Evolutionary conservation across 2,329 filamentous ascomycete species (phyloP).

Genomic region (Aspergillus sp.): DNA sequence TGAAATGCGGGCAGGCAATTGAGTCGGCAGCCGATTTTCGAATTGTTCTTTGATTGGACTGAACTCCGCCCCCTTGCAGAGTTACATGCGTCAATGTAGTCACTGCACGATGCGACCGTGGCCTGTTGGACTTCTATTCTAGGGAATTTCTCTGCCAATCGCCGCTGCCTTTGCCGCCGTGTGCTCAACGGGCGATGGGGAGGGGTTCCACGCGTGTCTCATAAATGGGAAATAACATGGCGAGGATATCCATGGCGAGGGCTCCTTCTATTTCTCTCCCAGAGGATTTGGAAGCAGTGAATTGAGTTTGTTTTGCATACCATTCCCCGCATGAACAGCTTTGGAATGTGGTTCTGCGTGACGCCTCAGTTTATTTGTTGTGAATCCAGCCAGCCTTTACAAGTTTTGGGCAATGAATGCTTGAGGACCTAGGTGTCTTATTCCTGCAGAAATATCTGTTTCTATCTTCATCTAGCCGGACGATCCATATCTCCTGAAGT

Average conservation of each 20-base stretch:
- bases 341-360: neutral
- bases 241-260: neutral
- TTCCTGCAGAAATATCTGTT: neutral
- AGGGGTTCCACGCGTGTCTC: too few species aligned
- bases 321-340: neutral
- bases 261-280: neutral
- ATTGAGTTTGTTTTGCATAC: neutral
- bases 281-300: neutral
- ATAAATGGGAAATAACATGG: neutral
- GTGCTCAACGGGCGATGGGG: neutral
- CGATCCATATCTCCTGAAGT: neutral
- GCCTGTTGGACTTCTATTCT: neutral
- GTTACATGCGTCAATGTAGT: neutral
- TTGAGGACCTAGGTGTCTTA: neutral
- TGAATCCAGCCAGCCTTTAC: neutral
- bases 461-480: neutral
- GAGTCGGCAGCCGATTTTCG: neutral
- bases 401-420: neutral
- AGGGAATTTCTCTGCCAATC: neutral
- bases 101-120: neutral
- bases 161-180: neutral
- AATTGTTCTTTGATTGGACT: neutral
- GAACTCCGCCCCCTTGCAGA: neutral
- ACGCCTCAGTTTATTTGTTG: neutral
- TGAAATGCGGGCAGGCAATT: neutral